A percentile compares a stretch with the other conserved stretches of the same genome.
Evolutionary conservation across 2,329 filamentous ascomycete species (phyloP).

Genomic region (Thielaviopsis ethacetica): DNA sequence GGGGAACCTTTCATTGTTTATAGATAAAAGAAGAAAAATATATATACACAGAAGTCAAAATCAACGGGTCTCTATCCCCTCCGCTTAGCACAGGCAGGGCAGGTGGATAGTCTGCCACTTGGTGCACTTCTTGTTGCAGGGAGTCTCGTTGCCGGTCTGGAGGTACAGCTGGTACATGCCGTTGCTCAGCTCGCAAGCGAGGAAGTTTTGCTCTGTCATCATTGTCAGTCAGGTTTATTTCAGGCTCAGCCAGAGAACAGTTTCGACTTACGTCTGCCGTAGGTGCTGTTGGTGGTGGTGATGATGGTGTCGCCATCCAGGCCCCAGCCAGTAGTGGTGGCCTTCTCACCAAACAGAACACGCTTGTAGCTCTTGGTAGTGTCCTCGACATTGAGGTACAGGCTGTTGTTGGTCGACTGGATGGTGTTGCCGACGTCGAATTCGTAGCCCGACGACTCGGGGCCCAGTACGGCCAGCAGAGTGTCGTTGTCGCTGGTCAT

Average conservation of each 20-base stretch:
- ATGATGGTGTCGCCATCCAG: conserved; percentile 30
- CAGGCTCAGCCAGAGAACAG: not conserved
- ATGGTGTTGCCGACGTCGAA: conserved; percentile 34
- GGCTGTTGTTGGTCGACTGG: conserved; percentile 29
- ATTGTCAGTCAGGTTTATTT: not conserved
- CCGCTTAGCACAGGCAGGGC: conserved; percentile 29
- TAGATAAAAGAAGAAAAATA: not conserved
- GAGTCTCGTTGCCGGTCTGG: conserved; percentile 33
- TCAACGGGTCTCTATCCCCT: not conserved
- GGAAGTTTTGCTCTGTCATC: conserved; percentile 31
- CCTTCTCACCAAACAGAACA: conserved; percentile 26
- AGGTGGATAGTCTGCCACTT: conserved; percentile 39
- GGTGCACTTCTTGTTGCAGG: conserved; percentile 32
- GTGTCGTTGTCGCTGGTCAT: conserved; percentile 16
- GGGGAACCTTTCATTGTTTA: not conserved
- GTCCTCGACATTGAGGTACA: conserved; percentile 32
- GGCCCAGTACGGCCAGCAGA: conserved; percentile 30
- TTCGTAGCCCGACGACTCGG: conserved; percentile 30
- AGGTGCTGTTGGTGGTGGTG: conserved; percentile 26
- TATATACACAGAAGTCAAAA: not conserved
- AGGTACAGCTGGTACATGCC: conserved; percentile 34
- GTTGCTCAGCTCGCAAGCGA: conserved; percentile 27
- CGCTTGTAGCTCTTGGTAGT: conserved; percentile 32
- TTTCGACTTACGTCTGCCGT: conserved; percentile 23
- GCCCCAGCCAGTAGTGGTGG: conserved; percentile 31